Conservation (phyloP, 176 grass and related monocot species). For the Tillandsia leiboldiana region DNA sequence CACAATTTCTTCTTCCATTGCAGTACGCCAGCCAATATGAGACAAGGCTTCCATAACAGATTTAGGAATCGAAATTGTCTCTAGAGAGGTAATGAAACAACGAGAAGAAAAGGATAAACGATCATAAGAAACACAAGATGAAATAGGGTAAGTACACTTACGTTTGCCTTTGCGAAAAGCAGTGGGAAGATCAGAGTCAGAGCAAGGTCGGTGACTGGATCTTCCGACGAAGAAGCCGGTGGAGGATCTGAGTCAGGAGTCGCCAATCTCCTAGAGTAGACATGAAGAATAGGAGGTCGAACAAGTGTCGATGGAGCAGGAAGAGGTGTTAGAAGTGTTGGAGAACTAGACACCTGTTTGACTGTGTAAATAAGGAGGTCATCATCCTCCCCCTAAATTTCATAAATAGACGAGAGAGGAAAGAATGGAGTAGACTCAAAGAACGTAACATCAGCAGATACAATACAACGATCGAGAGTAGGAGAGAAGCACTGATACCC, state of each 20-base stretch:
- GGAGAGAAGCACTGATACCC: neutral
- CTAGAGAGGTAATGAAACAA: neutral
- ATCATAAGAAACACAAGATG: neutral
- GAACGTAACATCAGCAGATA: neutral
- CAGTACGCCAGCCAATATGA: neutral
- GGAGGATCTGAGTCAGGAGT: neutral
- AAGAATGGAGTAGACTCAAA: slow-evolving; percentile 2
- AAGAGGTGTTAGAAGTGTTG: neutral
- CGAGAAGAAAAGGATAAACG: neutral
- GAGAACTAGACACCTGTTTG: neutral
- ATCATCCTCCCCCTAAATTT: neutral
- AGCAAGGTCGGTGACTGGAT: neutral
- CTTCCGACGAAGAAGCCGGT: neutral
- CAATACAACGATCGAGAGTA: neutral
- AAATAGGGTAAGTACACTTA: neutral
- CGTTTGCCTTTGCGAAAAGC: neutral
- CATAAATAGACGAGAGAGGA: neutral
- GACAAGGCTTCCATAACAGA: neutral
- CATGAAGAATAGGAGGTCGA: neutral
- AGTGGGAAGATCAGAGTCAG: neutral
- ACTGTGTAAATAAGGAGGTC: neutral
- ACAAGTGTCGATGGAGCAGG: neutral
- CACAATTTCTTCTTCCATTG: neutral
- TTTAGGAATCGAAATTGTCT: neutral
- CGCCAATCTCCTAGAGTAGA: neutral